Evolutionary conservation across 2,329 filamentous ascomycete species (phyloP).

Genomic region (Chaetomiaceae sp.): DNA sequence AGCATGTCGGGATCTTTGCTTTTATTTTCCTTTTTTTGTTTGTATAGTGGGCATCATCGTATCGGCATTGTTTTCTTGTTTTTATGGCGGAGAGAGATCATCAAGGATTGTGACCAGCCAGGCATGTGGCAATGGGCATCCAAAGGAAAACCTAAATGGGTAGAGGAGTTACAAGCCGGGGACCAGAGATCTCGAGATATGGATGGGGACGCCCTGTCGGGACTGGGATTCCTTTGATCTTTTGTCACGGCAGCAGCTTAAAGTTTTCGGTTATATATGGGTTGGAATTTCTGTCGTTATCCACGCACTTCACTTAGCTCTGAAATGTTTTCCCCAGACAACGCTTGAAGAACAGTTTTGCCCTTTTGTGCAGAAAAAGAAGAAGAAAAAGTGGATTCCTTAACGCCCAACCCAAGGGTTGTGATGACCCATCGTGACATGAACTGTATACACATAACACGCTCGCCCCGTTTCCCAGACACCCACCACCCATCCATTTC

Average conservation of each 20-base stretch:
- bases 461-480: no score
- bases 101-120: background rate
- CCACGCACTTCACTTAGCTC: no score
- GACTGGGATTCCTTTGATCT: background rate
- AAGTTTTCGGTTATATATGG: background rate
- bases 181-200: background rate
- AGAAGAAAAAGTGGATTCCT: constrained; percentile 2
- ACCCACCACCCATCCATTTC: no score
- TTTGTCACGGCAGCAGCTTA: background rate
- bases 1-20: background rate
- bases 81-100: background rate
- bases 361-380: no score
- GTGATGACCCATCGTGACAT: constrained; percentile 1
- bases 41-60: constrained; percentile 3
- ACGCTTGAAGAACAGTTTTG: no score
- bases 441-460: background rate
- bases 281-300: no score
- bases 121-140: background rate
- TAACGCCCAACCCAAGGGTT: constrained; percentile 4
- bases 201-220: background rate
- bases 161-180: background rate
- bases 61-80: constrained; percentile 7
- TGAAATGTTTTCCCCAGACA: no score
- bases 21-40: background rate
- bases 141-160: background rate